Evolutionary conservation across 257 asterid species (phyloP).

Genomic region (Rauvolfia tetraphylla): DNA sequence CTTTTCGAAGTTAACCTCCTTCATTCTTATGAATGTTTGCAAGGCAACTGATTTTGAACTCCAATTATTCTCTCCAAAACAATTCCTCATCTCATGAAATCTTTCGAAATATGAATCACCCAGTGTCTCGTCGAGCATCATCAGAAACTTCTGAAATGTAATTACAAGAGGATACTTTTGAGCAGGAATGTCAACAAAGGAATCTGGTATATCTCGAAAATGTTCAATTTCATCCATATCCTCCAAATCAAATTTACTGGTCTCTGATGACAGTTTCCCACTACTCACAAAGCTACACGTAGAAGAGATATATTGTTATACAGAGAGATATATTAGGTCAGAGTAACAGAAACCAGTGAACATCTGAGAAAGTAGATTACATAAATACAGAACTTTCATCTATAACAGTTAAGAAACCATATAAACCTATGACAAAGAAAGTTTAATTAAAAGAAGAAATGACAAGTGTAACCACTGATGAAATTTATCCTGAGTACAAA

Average conservation of each 20-base stretch:
- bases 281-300: constrained; percentile 38
- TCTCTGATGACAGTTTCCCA: constrained; percentile 19
- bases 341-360: background rate
- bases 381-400: background rate
- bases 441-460: background rate
- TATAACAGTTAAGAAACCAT: background rate
- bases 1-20: constrained; percentile 56
- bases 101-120: constrained; percentile 54
- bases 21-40: constrained; percentile 42
- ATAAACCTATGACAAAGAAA: background rate
- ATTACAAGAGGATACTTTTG: constrained; percentile 57
- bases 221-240: constrained; percentile 45
- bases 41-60: constrained; percentile 37
- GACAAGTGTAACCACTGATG: background rate
- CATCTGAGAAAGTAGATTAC: background rate
- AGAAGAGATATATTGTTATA: background rate
- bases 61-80: constrained; percentile 18
- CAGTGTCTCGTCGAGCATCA: constrained; percentile 72
- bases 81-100: constrained; percentile 27
- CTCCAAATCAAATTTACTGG: constrained; percentile 31
- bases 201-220: constrained; percentile 52
- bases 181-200: constrained; percentile 40
- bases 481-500: background rate
- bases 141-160: constrained; percentile 60
- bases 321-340: background rate